Conservation (phyloP, 345 rosid genomes). For the Syzygium aromaticum region DNA sequence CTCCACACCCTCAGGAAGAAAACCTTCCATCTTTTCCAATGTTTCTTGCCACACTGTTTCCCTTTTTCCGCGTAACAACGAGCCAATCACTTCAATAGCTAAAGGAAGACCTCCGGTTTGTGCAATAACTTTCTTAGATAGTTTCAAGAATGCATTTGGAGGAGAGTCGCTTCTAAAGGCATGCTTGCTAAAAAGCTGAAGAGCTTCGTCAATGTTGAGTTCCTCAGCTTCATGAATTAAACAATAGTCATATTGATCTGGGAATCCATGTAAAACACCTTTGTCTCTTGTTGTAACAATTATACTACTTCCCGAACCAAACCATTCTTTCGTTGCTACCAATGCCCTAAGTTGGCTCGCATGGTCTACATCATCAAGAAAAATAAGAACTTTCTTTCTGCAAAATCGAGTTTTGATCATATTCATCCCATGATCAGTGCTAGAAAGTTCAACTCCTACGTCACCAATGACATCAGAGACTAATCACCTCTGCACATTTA, state of each 20-base stretch:
- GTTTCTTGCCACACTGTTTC: neutral
- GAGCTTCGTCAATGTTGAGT: neutral
- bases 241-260: neutral
- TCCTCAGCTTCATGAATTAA: neutral
- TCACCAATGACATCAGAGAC: neutral
- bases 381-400: neutral
- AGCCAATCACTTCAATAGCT: neutral
- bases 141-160: neutral
- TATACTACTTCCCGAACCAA: neutral
- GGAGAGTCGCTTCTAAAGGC: neutral
- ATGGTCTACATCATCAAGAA: neutral
- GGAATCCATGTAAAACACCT: neutral
- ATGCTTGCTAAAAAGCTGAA: neutral
- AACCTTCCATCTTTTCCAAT: neutral
- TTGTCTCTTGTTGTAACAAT: neutral
- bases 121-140: neutral
- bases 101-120: neutral
- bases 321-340: neutral
- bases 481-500: neutral
- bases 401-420: neutral
- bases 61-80: neutral
- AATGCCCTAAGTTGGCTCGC: neutral
- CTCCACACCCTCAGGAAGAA: neutral
- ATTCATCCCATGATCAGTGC: neutral
- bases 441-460: neutral